Base-by-base conservation (phyloP, 208 protist genomes). In the Wallacemonas sp. region DNA sequence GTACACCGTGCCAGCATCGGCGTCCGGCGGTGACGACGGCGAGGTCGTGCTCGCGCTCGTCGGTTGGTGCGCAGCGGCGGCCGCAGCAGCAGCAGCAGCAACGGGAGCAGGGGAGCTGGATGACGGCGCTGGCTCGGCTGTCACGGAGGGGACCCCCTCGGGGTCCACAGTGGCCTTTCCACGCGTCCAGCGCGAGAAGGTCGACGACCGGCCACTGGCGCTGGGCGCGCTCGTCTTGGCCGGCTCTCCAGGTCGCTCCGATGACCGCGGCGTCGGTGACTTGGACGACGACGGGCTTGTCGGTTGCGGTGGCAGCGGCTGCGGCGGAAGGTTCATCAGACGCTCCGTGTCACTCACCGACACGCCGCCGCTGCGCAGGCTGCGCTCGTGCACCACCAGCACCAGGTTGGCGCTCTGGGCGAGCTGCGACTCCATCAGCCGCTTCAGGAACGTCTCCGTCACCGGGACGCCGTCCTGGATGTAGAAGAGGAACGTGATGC, bases 401-500 rank as follows among this genome's bases (percentile, higher is more conserved):
- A 96, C 82, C 28, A 96, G 61, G 64, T 96, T 92, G 14, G 87
- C 90, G 59, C 77, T 76, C 62, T 85, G 70, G 12, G 80, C 78
- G 25, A 96, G 72, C 38, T 82, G 61, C 57, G 83, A 92, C n/a
- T 76, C 63, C 45, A 71, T 72, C 26, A 96, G 79, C 28, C 61
- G 33, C 28, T 62, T 57, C 14, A 96, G 73, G 41, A 91, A 82
- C 57, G 79, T 72, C 39, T 77, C 79, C n/a, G 90, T 85, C 46
- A 93, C 62, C 26, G 87, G 71, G 2, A 91, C 86, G 36, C 78
- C 81, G 31, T 79, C 72, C 41, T 89, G 81, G 38, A 93, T 57
- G 75, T 93, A 87, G 10, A 96, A 48, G 18, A 96, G 54, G 57
- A 96, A 96, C 12, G 90, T 96, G 39, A 96, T 81, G 23, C 90